Evolutionary conservation across 2,329 filamentous ascomycete genomes (phyloP).

Genomic region (Diaporthe sp.): DNA sequence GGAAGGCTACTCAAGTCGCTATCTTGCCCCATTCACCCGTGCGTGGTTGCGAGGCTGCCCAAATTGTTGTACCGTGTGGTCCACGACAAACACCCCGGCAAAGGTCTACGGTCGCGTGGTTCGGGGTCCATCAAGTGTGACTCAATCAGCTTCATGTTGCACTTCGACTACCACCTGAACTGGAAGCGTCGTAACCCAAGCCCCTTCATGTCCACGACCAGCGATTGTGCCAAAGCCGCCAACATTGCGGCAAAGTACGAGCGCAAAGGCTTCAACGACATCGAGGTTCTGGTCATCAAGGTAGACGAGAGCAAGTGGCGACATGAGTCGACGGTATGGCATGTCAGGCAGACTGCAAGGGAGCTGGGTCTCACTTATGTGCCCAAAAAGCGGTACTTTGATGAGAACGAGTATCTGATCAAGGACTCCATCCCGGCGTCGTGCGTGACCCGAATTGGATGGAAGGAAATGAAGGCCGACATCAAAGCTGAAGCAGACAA

Average conservation of each 20-base stretch:
- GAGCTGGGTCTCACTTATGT: neutral
- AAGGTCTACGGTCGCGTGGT: neutral
- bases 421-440: neutral
- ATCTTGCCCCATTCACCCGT: neutral
- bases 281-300: neutral
- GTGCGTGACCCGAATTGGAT: neutral
- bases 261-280: neutral
- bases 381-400: neutral
- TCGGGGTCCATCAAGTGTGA: neutral
- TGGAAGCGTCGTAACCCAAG: constrained; percentile 5
- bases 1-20: neutral
- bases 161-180: neutral
- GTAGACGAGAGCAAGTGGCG: neutral
- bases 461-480: neutral
- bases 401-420: neutral
- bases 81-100: neutral
- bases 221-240: neutral
- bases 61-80: neutral
- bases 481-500: neutral
- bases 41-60: neutral
- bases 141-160: neutral
- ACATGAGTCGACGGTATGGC: neutral
- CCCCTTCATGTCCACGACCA: constrained; percentile 21
- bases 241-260: neutral
- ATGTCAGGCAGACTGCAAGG: neutral